Base-by-base conservation (phyloP, 2,329 filamentous ascomycete species). In the Aureobasidium sp. region DNA sequence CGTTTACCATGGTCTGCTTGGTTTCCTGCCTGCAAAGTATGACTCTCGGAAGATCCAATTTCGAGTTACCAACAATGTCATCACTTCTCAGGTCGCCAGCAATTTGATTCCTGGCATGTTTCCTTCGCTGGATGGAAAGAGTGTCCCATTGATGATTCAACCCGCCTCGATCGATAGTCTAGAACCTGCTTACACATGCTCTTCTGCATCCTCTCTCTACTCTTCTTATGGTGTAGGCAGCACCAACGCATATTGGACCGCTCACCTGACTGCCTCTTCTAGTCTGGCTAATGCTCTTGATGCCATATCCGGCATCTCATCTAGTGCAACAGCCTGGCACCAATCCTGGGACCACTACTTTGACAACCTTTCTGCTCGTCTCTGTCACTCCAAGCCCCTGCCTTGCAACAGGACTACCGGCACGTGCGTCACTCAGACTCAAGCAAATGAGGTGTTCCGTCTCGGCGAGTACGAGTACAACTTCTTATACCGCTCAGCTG, bases 381-480 rank as follows among this genome's bases (percentile, higher is more conserved):
- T 91, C 70, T 94, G 90, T 72, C 89, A 94, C 70, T 77, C 74
- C 20, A 89, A 88, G 68, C 83, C 88, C 0, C 77, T 92, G 0
- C 90, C 89, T 0, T 93, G 89, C 75, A 84, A 82, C 65, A 80
- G 80, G 64, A 79, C 81, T 59, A 75, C 73, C 0, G 66, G 75
- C 0, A 74, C 76, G 0, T 93, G 90, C 70, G 76, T 92, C 44
- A 82, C 82, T 2, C 84, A 85, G 67, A 72, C 75, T 0, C 76
- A 86, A 47, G 86, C 88, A 2, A 79, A 93, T 63, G 75, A 82
- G 1, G 89, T 92, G 8, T 93, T 91, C 72, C 82, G 90, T 8
- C 73, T 92, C 0, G 90, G 89, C 0, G 81, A 91, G 67, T 93
- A 88, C 79, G 90, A 94, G 73, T 94, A 94, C 76, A 86, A 82